Evolutionary conservation across 2,329 filamentous ascomycete genomes (phyloP).

Genomic region (Ramularia endophylla): DNA sequence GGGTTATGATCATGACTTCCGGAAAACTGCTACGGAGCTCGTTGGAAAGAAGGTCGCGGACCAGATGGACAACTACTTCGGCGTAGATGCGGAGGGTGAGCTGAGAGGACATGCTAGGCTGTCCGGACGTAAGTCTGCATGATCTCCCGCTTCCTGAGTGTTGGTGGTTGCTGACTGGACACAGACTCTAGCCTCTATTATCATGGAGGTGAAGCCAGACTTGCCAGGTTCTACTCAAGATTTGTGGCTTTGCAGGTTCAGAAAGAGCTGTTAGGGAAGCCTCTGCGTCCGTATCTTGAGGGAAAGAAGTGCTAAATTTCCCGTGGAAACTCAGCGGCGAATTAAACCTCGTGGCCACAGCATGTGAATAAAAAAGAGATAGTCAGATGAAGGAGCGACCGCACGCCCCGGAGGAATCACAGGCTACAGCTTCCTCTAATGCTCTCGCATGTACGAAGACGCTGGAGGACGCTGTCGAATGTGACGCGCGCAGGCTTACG

Average conservation of each 20-base stretch:
- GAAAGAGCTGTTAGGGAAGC: slow-evolving; percentile 3
- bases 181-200: too few species aligned
- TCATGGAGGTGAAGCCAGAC: too few species aligned
- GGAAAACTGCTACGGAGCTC: slow-evolving; percentile 33
- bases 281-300: background rate
- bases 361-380: too few species aligned
- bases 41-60: slow-evolving; percentile 39
- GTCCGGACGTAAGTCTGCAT: slow-evolving; percentile 20
- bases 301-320: too few species aligned
- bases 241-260: slow-evolving; percentile 45
- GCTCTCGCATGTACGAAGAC: too few species aligned
- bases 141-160: slow-evolving; percentile 8
- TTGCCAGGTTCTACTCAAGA: slow-evolving; percentile 47
- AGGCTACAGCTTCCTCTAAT: too few species aligned
- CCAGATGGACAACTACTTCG: slow-evolving; percentile 40
- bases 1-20: slow-evolving; percentile 41
- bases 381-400: too few species aligned
- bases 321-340: too few species aligned
- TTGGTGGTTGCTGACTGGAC: slow-evolving; percentile 36
- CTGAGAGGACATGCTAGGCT: slow-evolving; percentile 39
- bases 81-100: slow-evolving; percentile 44
- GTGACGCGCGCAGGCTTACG: too few species aligned
- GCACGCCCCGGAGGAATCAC: too few species aligned
- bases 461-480: too few species aligned
- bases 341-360: too few species aligned